Evolutionary conservation across 2,329 filamentous ascomycete species (phyloP), one percentile per base, ranked within the genome.

Genomic region (Penicillium sp.): DNA sequence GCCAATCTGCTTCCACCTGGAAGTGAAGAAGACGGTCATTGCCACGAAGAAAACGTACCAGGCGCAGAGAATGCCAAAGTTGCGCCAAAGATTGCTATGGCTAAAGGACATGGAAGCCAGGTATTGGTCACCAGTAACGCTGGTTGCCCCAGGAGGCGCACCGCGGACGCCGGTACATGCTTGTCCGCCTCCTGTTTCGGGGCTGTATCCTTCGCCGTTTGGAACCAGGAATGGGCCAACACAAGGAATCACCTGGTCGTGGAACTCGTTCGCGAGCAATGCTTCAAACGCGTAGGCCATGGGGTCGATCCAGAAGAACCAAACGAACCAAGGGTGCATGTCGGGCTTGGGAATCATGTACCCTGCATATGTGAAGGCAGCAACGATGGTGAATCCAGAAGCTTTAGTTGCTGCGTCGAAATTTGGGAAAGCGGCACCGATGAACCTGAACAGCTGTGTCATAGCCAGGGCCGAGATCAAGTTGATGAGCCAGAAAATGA

Each of bases 121-220:
- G 11, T 48, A 48, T 1, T 14, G 9, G 10, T 16, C n/a, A 1
- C 45, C 45, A 1, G 45, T 48, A 3, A 48, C 8, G 5, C 5
- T 13, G 1, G 32, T 21, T 21, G 22, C 34, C 4, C 36, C 45
- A 8, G 9, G n/a, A 4, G 1, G 1, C 3, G 45, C 36, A 1
- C 45, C 45, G 3, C 36, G 14, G 10, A 48, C 36, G 11, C 45
- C 45, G 5, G 45, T 16, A 38, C 45, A 48, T 3, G 45, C 22
- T n/a, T 31, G 22, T 13, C 18, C 86, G 78, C 67, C 89, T 89
- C 52, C 83, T 34, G 32, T 34, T 78, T 64, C 88, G 82, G 21
- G 2, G 8, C 18, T 27, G 9, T 46, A 46, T 2, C 32, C 45
- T 24, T 31, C 18, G 2, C 45, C 45, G 11, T 10, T 24, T 4